Evolutionary conservation across 2,329 filamentous ascomycete species (phyloP), one percentile per base, ranked within the genome.

Genomic region (Phialemoniopsis sp.): DNA sequence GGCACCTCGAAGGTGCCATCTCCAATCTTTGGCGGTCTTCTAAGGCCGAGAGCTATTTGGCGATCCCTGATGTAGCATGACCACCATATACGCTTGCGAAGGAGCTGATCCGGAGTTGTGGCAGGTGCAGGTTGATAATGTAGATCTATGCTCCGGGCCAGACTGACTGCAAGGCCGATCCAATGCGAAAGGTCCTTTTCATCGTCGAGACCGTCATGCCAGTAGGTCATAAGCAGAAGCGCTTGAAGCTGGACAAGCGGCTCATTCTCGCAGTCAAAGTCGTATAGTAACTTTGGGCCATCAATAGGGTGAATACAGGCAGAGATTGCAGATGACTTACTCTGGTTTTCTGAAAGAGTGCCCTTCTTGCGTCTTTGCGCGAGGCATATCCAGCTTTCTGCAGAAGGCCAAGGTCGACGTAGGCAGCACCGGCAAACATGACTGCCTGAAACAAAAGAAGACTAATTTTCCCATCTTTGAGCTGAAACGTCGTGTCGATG

Each of bases 401-500:
- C 36, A 96, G 70, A 55, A 82, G 73, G 39, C 82, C 78, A 66
- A 88, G 83, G 52, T 93, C 87, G 41, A 95, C 82, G 56, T 90
- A 95, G 1, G 89, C 88, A 4, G 86, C 85, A 2, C 86, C 89
- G 5, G 87, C 85, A 58, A 95, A 96, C 87, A 95, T 94, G 54
- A 95, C 85, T 9, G 89, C 21, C 10, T 26, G 21, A 10, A 26
- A 26, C 21, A 26, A 10, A 26, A 26, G 21, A 6, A 26, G 21
- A 26, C 21, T 26, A 10, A 26, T 26, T 10, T 26, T 26, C 10
- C 10, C 21, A 26, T 6, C 10, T 10, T 26, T 26, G 21, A 26
- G 21, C 21, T 26, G 21, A 10, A 26, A 26, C 6, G 21, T 26
- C 21, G 21, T 26, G 21, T 26, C 21, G 21, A 26, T 26, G 21